A percentile compares a stretch with the other conserved stretches of the same genome.
These are phyloP conservation scores for Aspergillus nomiae DNA, from an alignment of 2,329 filamentous ascomycete genomes.

Conservation along the genomic window DNA sequence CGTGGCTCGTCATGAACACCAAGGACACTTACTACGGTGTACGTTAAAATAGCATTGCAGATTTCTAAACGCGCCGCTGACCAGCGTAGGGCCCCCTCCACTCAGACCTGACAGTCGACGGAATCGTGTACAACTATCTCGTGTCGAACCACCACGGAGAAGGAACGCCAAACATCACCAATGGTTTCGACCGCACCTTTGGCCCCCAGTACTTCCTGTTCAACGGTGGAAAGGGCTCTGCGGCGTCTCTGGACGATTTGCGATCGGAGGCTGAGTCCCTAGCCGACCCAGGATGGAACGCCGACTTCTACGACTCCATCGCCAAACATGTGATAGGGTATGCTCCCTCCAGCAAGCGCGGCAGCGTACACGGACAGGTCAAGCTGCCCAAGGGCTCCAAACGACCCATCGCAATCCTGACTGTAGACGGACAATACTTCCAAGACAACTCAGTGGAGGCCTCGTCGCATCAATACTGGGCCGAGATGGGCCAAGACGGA, in stretches of 20 bases:
- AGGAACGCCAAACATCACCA: slow-evolving; percentile 64
- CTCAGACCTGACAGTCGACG: slow-evolving; percentile 65
- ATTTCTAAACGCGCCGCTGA: background rate
- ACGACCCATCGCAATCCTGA: slow-evolving; percentile 59
- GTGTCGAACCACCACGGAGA: slow-evolving; percentile 66
- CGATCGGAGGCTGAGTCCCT: slow-evolving; percentile 57
- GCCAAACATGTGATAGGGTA: slow-evolving; percentile 62
- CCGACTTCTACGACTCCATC: slow-evolving; percentile 65
- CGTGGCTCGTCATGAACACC: slow-evolving; percentile 67
- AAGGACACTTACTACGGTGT: slow-evolving; percentile 41
- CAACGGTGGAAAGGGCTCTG: slow-evolving; percentile 56
- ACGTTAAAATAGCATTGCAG: background rate
- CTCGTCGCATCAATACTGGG: slow-evolving; percentile 66
- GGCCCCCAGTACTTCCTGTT: slow-evolving; percentile 67
- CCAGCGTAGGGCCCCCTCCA: slow-evolving; percentile 55
- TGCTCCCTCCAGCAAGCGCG: slow-evolving; percentile 55
- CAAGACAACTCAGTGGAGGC: slow-evolving; percentile 61
- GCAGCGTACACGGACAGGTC: slow-evolving; percentile 54
- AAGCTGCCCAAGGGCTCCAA: slow-evolving; percentile 55
- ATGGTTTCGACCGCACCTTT: slow-evolving; percentile 67
- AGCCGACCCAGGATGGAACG: slow-evolving; percentile 57
- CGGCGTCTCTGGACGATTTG: slow-evolving; percentile 50
- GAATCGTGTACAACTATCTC: slow-evolving; percentile 67
- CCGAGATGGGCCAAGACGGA: slow-evolving; percentile 51
- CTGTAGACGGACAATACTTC: slow-evolving; percentile 55